Evolutionary conservation across 352 stramenopile species (phyloP).

Genomic region (Albugo laibachii): DNA sequence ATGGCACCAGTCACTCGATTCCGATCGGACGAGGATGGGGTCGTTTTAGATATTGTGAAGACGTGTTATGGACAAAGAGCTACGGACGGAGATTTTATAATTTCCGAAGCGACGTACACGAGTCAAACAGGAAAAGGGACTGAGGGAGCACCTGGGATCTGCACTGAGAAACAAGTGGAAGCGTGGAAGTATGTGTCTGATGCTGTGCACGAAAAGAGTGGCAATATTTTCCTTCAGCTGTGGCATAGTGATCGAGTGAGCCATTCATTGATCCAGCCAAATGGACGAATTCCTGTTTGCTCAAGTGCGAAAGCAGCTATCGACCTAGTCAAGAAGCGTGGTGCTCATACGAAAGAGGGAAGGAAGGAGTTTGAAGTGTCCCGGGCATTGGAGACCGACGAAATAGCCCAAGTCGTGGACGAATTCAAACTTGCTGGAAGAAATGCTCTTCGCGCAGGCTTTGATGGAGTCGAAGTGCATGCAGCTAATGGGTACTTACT

Average conservation of each 20-base stretch:
- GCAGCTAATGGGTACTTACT: slow-evolving; percentile 82
- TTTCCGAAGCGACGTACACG: slow-evolving; percentile 41
- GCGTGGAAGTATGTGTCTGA: slow-evolving; percentile 36
- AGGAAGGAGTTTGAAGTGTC: slow-evolving; percentile 27
- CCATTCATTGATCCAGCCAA: slow-evolving; percentile 37
- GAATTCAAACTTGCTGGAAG: slow-evolving; percentile 35
- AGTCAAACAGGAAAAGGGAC: slow-evolving; percentile 16
- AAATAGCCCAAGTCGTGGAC: slow-evolving; percentile 40
- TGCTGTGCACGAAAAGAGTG: slow-evolving; percentile 51
- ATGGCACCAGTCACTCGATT: slow-evolving; percentile 42
- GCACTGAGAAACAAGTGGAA: slow-evolving; percentile 18
- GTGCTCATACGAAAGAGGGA: slow-evolving; percentile 18
- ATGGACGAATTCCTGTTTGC: slow-evolving; percentile 23
- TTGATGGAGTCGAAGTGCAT: slow-evolving; percentile 82
- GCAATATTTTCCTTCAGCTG: slow-evolving; percentile 65
- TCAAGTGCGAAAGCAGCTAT: slow-evolving; percentile 19
- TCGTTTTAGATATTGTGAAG: slow-evolving; percentile 17
- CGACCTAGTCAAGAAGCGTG: slow-evolving; percentile 5
- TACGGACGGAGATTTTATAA: slow-evolving; percentile 30
- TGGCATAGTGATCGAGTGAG: slow-evolving; percentile 64
- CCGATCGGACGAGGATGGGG: slow-evolving; percentile 13
- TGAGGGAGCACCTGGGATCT: slow-evolving; percentile 28
- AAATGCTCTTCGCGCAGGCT: slow-evolving; percentile 50
- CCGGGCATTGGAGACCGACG: slow-evolving; percentile 33
- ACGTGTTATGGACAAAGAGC: slow-evolving; percentile 47